Percentiles rank a stretch among this genome's conserved stretches.
Conservation (phyloP, 805 yeast species). For the Grigorovia yakushimaensis region DNA sequence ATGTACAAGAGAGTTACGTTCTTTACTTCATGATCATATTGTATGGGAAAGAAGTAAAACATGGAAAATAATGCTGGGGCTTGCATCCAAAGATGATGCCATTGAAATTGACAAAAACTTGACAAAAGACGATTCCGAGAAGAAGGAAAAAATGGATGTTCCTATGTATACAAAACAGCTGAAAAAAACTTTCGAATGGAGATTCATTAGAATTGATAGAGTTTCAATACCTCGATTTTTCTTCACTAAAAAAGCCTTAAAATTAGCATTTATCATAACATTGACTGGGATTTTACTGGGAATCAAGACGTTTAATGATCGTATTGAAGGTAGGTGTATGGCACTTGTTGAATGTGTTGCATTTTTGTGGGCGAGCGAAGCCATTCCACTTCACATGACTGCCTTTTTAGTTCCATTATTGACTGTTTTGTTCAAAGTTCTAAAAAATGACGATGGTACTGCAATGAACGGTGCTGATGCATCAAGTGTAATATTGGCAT, state of each 20-base stretch:
- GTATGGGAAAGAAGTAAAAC: conserved; percentile 96
- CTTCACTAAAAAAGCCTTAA: conserved; percentile 39
- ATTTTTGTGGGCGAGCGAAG: conserved; percentile 89
- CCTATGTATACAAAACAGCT: conserved; percentile 27
- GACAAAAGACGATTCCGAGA: conserved; percentile 11
- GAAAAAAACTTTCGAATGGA: conserved; percentile 24
- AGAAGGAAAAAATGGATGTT: conserved; percentile 25
- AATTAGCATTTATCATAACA: conserved; percentile 38
- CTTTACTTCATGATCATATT: conserved; percentile 74
- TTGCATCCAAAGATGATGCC: conserved; percentile 45
- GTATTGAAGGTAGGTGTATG: conserved; percentile 52
- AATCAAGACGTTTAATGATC: conserved; percentile 53
- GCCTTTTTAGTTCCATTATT: conserved; percentile 75
- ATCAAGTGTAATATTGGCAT: conserved; percentile 52
- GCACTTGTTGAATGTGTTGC: conserved; percentile 57
- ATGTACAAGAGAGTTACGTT: conserved; percentile 46
- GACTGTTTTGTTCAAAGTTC: conserved; percentile 58
- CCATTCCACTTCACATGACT: conserved; percentile 88
- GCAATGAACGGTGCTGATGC: conserved; percentile 60
- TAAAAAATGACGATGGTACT: conserved; percentile 42
- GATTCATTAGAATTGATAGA: conserved; percentile 21
- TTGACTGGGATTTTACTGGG: conserved; percentile 47
- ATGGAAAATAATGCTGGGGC: conserved; percentile 89
- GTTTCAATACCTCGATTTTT: conserved; percentile 39
- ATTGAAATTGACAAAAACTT: conserved; percentile 19